Evolutionary conservation across 805 yeast genomes (phyloP), one percentile per base, ranked within the genome.

Genomic region (Wickerhamiella sorbophila): DNA sequence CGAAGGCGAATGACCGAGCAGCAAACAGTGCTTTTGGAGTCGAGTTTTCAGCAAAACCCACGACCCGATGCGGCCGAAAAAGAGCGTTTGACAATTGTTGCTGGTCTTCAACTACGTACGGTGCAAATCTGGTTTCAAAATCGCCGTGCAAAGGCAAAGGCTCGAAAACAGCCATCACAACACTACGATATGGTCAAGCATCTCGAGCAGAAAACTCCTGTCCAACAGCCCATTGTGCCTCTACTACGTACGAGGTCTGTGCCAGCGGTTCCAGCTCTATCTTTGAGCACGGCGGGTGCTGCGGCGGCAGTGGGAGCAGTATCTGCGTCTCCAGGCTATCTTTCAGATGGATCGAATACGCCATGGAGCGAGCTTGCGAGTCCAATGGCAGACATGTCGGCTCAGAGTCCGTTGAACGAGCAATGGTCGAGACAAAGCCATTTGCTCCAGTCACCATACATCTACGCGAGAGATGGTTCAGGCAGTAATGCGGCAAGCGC

Each of bases 121-220:
- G 93, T 87, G 4, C 69, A 95, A 42, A 85, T 87, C 40, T 87
- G 96, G 96, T 87, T 87, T 57, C 95, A 87, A 59, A 87, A 87
- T 56, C 66, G 94, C 48, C 65, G 96, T 48, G 62, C 63, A 15
- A 59, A 58, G 45, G 57, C 56, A n/a, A 18, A 36, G 31, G 14
- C 38, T 3, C 19, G 20, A 9, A 36, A 16, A 24, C n/a, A 14
- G 19, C 9, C 31, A n/a, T n/a, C 29, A 14, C 38, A 24, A 12
- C 29, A 24, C 12, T 24, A 24, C 29, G 29, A 24, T 24, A 24
- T 24, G 29, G 29, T 24, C 12, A 6, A 12, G 10, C 29, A 24
- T 24, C 12, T 24, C 10, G 29, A 24, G 29, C 29, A 24, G 29
- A 24, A 24, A 12, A 24, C 29, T 12, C 29, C 29, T 8, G 29